Evolutionary conservation across 208 protist species (phyloP).

Genomic region (Strigomonas galati): DNA sequence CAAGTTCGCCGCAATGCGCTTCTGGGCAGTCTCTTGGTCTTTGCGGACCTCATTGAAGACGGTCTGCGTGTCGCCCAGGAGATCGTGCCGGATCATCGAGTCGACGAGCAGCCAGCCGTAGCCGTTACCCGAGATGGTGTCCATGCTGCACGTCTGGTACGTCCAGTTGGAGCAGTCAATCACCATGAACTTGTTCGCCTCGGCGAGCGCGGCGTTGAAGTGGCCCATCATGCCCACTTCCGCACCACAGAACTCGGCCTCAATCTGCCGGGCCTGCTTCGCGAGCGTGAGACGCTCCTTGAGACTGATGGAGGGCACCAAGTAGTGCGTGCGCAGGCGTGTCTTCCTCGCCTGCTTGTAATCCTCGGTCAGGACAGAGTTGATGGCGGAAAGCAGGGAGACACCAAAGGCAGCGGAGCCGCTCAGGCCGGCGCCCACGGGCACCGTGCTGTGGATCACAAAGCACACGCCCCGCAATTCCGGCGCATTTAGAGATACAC

Average conservation of each 20-base stretch:
- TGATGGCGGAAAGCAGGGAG: conserved; percentile 53
- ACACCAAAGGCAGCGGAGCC: conserved; percentile 81
- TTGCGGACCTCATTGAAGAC: conserved; percentile 67
- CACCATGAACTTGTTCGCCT: conserved; percentile 71
- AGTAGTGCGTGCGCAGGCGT: conserved; percentile 24
- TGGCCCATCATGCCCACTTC: conserved; percentile 94
- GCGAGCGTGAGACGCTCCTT: conserved; percentile 47
- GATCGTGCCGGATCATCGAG: conserved; percentile 73
- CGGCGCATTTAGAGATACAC: conserved; percentile 26
- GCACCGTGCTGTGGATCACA: conserved; percentile 67
- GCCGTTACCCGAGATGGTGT: conserved; percentile 43
- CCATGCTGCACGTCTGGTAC: conserved; percentile 48
- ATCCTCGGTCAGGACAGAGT: conserved; percentile 30
- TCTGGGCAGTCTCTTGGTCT: conserved; percentile 63
- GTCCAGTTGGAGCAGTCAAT: conserved; percentile 74
- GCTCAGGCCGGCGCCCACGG: conserved; percentile 84
- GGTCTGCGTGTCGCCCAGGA: conserved; percentile 40
- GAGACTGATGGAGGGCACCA: conserved; percentile 26
- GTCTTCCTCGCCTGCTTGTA: conserved; percentile 21
- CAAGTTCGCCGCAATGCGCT: conserved; percentile 52
- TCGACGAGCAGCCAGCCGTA: conserved; percentile 70
- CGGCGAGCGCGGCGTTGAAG: conserved; percentile 74
- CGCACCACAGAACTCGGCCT: conserved; percentile 78
- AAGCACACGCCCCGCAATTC: conserved; percentile 58
- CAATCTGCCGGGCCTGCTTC: conserved; percentile 69